Base-by-base conservation (phyloP, 2,329 filamentous ascomycete genomes). In the Phyllosticta paracitricarpa region DNA sequence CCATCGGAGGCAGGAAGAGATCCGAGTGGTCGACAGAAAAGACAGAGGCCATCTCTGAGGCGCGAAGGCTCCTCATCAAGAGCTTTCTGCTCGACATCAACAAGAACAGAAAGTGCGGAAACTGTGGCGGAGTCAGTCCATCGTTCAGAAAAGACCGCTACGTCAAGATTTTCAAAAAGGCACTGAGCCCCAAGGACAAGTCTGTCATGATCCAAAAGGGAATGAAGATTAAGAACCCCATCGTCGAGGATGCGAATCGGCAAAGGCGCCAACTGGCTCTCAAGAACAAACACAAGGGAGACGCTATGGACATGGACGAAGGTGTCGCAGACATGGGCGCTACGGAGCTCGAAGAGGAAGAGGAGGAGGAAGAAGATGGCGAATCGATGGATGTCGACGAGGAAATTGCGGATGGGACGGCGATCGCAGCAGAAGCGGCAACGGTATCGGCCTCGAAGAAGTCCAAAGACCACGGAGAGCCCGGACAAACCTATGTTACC, bases 101-200 rank as follows among this genome's bases (percentile, higher is more conserved):
- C 56, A 83, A 82, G 67, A 80, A 82, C 55, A 88, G 86, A 68
- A 83, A 83, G 68, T 99, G 94, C 75, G 79, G 78, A 51, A 84
- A 79, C 65, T 88, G 85, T 71, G 77, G 77, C 10, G 89, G 88
- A 28, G 84, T 94, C 64, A 92, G 89, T 14, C 92, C 91, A 10
- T 80, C 81, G 2, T 97, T 90, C 75, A 86, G 93, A 67, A 97
- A 96, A 73, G 93, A 99, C 69, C 83, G 88, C 53, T 94, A 86
- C 68, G 88, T 92, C 70, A 99, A 97, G 75, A 91, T 99, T 59
- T 99, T 97, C 74, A 87, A 93, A 71, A 94, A 89, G 70, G 80
- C 88, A 1, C 77, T 97, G 61, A 83, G 81, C 55, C 75, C 81
- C 55, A 96, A 95, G 73, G 86, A 94, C 40, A 85, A 86, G 71